Conservation (phyloP, 2,329 filamentous ascomycete species). For the Alternaria sp. region DNA sequence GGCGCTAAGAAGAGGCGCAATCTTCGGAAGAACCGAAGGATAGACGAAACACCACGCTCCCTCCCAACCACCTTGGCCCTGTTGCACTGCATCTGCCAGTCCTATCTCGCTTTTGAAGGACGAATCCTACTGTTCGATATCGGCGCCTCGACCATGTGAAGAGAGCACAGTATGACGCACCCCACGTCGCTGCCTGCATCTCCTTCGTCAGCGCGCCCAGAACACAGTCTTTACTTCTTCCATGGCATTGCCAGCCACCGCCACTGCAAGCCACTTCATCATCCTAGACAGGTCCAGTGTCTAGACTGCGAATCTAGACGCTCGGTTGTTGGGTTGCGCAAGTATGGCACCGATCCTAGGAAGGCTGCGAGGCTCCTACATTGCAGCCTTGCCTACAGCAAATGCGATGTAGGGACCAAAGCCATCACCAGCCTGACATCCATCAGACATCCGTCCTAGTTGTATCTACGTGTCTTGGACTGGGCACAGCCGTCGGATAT, state of each 20-base stretch:
- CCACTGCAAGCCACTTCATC: neutral
- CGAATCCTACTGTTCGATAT: neutral
- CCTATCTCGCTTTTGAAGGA: neutral
- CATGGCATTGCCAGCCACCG: neutral
- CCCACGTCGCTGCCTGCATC: neutral
- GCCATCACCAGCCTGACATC: neutral
- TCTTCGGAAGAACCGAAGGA: neutral
- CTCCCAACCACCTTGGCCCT: neutral
- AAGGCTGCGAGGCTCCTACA: neutral
- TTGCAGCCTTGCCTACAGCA: neutral
- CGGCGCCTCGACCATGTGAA: neutral
- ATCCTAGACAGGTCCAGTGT: neutral
- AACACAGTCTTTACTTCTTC: neutral
- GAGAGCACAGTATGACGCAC: slow-evolving; percentile 4
- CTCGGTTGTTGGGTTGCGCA: neutral
- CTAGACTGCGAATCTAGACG: neutral
- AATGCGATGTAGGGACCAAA: neutral
- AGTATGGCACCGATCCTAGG: no score
- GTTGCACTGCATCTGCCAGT: no score
- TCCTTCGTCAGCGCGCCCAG: neutral
- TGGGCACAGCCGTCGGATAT: neutral
- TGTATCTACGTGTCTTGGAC: neutral
- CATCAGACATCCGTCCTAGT: neutral
- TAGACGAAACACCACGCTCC: neutral
- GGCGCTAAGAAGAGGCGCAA: neutral